Base-by-base conservation (phyloP, 2,329 filamentous ascomycete genomes). In the Aspergillus flavus region DNA sequence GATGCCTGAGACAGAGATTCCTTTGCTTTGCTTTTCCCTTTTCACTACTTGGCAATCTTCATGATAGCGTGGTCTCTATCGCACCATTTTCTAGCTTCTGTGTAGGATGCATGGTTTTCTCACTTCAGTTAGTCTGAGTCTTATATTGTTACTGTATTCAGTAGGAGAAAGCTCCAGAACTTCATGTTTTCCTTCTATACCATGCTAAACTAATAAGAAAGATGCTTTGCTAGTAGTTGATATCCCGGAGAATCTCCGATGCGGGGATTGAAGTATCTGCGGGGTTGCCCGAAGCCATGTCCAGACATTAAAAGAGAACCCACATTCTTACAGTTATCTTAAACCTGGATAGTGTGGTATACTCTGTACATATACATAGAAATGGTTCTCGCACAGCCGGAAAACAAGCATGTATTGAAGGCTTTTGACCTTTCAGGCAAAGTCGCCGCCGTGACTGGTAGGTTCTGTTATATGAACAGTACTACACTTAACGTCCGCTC, bases 361-460 rank as follows among this genome's bases (percentile, higher is more conserved):
- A 28, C 21, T 4, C 11, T 16, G 12, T 48, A 28, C 5, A 50
- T 1, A 1, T 9, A 23, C 2, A 41, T 12, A 63, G 66, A 60
- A 19, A 73, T 73, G 71, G 71, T 73, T n/a, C 64, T 69, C 55
- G 43, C 64, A 34, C 32, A 34, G 32, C 32, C 32, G 10, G 32
- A 65, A 41, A 71, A 73, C 56, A 67, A 66, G 11, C 68, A 70
- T 34, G 72, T 74, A 9, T 62, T 71, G 34, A 71, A 73, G 54
- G 66, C 69, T 11, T 75, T 75, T 52, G 67, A 71, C 63, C 64
- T 75, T 16, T 66, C 68, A 3, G 73, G 72, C 58, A 74, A 72
- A 60, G 72, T 73, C 52, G 71, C 69, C 28, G 64, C 65, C 19
- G 61, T 74, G 2, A 75, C 71, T n/a, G 72, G 68, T 68, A 66